Conservation (phyloP, 106 monocot species). For the Cymbidium sinense region DNA sequence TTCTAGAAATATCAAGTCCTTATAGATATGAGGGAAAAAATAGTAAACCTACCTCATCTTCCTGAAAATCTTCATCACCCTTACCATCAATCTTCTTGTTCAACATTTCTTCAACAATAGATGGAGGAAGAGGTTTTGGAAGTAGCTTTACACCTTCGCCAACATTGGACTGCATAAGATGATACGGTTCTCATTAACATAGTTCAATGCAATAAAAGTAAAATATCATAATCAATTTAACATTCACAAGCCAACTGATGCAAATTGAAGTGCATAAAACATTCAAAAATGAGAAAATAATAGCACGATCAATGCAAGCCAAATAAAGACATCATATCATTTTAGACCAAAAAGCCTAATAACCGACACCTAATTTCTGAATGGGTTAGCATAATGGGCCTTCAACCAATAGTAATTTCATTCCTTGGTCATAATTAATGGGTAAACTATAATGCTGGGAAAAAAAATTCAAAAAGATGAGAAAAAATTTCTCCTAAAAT, state of each 20-base stretch:
- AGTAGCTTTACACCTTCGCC: conserved; percentile 38
- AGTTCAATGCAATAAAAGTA: conserved; percentile 1
- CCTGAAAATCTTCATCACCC: conserved; percentile 16
- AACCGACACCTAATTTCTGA: not conserved
- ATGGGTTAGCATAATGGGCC: not conserved
- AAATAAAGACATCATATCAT: not conserved
- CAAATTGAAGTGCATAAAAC: not conserved
- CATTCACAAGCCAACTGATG: not conserved
- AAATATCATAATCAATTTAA: not conserved
- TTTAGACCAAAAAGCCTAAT: not conserved
- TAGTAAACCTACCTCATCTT: conserved; percentile 16
- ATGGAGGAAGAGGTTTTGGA: conserved; percentile 37
- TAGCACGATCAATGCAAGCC: not conserved
- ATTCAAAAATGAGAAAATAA: conserved; percentile 3
- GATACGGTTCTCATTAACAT: not conserved
- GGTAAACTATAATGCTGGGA: no score
- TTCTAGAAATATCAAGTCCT: no score
- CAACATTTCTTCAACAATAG: conserved; percentile 6
- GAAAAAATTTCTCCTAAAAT: no score
- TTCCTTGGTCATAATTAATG: not conserved
- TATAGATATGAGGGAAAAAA: not conserved
- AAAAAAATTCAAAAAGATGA: no score
- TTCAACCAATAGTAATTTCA: not conserved
- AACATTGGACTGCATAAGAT: conserved; percentile 29
- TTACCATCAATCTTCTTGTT: conserved; percentile 15